Percentiles rank a stretch among this genome's conserved stretches.
Evolutionary conservation across 306 rosid genomes (phyloP).

Genomic region (Hippophae rhamnoides): DNA sequence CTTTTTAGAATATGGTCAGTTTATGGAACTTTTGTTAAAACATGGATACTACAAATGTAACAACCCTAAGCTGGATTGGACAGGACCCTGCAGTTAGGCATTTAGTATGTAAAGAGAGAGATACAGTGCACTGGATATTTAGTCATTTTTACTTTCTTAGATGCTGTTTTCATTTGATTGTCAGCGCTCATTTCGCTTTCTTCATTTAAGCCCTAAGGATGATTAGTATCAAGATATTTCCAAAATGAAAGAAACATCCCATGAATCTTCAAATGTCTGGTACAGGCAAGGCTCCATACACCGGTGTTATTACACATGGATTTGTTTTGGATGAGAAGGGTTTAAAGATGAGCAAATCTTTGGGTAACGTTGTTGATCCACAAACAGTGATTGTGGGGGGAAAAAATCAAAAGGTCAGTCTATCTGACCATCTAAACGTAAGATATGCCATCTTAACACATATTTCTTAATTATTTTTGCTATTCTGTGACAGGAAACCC

Average conservation of each 20-base stretch:
- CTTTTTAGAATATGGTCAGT: too few relatives aligned
- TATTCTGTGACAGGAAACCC: slow-evolving; percentile 56
- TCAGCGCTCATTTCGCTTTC: neutral
- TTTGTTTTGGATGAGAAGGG: slow-evolving; percentile 96
- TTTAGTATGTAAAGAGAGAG: too few relatives aligned
- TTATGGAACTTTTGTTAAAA: too few relatives aligned
- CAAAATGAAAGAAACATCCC: slow-evolving; percentile 6
- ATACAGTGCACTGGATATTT: too few relatives aligned
- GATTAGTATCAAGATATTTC: neutral
- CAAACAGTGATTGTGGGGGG: slow-evolving; percentile 85
- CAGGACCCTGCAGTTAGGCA: too few relatives aligned
- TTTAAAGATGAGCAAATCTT: slow-evolving; percentile 97
- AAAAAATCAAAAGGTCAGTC: slow-evolving; percentile 74
- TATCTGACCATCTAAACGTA: slow-evolving; percentile 6
- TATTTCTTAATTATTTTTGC: slow-evolving; percentile 12
- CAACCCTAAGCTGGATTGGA: too few relatives aligned
- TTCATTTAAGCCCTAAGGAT: neutral
- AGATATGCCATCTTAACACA: slow-evolving; percentile 7
- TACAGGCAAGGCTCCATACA: slow-evolving; percentile 94
- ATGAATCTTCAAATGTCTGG: slow-evolving; percentile 18
- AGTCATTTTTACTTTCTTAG: neutral
- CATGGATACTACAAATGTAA: too few relatives aligned
- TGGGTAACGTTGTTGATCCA: slow-evolving; percentile 96
- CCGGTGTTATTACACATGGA: slow-evolving; percentile 86
- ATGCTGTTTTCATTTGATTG: neutral